Evolutionary conservation across 768 basidiomycete species (phyloP), one percentile per base, ranked within the genome.

Genomic region (Strobilomyces echinocephalus): DNA sequence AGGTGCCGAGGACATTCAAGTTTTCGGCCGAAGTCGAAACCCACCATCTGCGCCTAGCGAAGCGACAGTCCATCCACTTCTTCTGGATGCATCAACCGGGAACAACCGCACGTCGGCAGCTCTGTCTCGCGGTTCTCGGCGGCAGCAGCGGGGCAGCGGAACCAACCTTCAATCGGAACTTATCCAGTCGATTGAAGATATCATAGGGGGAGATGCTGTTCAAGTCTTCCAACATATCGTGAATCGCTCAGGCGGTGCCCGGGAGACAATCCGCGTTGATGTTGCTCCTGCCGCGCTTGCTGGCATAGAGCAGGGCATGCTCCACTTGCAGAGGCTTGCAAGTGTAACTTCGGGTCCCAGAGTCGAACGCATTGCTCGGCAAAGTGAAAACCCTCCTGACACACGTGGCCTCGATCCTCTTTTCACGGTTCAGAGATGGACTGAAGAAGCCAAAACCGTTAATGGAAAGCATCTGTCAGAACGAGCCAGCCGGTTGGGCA

Each of bases 201-300:
- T 92, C 50, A 82, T 95, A 50, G 89, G 90, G 0, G 83, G 83
- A 10, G 87, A 88, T 24, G 88, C 88, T 8, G 77, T 87, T 16
- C 91, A 94, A 62, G 74, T 94, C 26, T 80, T 97, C 61, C 88
- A 94, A 50, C 87, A 92, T 44, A 78, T 95, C 43, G 80, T 95
- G 60, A 76, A 80, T 46, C 82, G 82, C 46, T 74, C 81, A 26
- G 78, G 76, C 40, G 78, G 75, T 33, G 76, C 71, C 21, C 71
- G 79, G 6, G 88, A 90, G 60, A 80, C 84, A 15, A 85, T 94
- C 62, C 82, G 86, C 38, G 79, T 95, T 34, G 88, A 91, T 62
- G 79, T 92, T 33, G 82, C 87, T 40, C 76, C 84, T 5, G 82
- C 81, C 40, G 73, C 82, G 16, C 70, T 88, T 35, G 76, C 82